These are phyloP conservation scores for Neurospora hispaniola DNA, from an alignment of 495 filamentous ascomycete genomes.

Conservation along the genomic window DNA sequence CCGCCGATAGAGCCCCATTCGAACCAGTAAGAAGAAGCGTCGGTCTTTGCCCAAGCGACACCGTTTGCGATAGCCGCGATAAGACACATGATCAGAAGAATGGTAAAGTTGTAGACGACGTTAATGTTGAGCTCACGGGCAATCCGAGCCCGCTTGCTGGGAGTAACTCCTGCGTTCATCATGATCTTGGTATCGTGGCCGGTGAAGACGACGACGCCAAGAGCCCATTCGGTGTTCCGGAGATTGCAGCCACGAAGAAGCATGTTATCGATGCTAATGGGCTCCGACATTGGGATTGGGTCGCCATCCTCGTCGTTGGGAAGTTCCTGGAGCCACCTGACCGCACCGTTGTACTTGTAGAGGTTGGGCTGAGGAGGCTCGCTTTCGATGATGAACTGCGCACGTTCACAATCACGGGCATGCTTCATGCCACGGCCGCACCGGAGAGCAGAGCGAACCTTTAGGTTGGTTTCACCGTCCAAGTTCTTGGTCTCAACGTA, in stretches of 20 bases:
- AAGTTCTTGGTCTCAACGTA: conserved; percentile 98
- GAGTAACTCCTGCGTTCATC: conserved; percentile 97
- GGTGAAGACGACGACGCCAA: conserved; percentile 94
- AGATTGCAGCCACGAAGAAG: conserved; percentile 87
- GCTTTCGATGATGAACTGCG: conserved; percentile 82
- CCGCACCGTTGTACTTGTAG: conserved; percentile 82
- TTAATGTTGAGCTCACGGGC: conserved; percentile 93
- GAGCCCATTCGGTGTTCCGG: conserved; percentile 91
- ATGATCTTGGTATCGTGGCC: conserved; percentile 98
- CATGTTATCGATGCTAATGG: conserved; percentile 88
- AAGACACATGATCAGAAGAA: conserved; percentile 85
- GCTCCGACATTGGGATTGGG: conserved; percentile 73
- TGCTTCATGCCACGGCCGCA: conserved; percentile 77
- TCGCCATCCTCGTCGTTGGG: conserved; percentile 45
- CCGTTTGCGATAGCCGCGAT: conserved; percentile 79
- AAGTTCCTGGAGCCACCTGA: conserved; percentile 75
- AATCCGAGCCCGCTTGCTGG: conserved; percentile 85
- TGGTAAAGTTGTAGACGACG: conserved; percentile 91
- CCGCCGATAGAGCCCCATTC: conserved; percentile 80
- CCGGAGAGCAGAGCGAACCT: conserved; percentile 84
- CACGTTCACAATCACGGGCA: conserved; percentile 80
- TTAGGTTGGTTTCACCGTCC: conserved; percentile 96
- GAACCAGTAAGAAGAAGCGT: conserved; percentile 72
- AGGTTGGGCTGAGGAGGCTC: conserved; percentile 88
- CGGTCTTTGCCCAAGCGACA: conserved; percentile 59